Base-by-base conservation (phyloP, 2,329 filamentous ascomycete species). In the Fonsecaea erecta region DNA sequence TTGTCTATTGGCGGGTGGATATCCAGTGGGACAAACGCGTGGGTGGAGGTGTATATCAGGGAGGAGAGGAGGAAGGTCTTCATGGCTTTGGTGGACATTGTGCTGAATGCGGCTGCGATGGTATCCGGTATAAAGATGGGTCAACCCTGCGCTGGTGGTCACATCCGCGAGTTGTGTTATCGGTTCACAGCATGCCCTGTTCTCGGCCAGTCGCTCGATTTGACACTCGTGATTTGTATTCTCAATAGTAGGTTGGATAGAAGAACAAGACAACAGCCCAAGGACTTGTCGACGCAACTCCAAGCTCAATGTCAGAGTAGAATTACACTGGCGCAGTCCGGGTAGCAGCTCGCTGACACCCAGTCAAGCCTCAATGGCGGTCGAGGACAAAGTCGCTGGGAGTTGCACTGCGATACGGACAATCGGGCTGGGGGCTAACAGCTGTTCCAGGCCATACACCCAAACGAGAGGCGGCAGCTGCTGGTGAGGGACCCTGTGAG, bases 21-120 rank as follows among this genome's bases (percentile, higher is more conserved):
- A 43, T 65, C 48, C 16, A 66, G 21, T 6, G 63, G 65, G 28
- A 68, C 56, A 32, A 64, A 70, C 35, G 65, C 68, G 32, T 55
- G 43, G 24, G 66, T 51, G 16, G 53, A 54, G 40, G 53, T 52
- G 26, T 67, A 56, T 48, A 70, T 62, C 28, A 70, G 64, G 46
- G 66, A 60, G 21, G 62, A 60, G 40, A 70, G 52, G 51, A 70
- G 61, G 34, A 68, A 18, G 5, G 64, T 59, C 21, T 48, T 59
- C 18, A 55, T 34, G 3, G 57, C 30, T 9, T 40, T 28, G 6
- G 18, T 1, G 3, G 55, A 58, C 55, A 60, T 60, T 32, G 28
- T 60, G 46, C 43, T 24, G 43, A 12, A 14, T 5, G 21, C 11
- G 43, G 43, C 18, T 24, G 12, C 37, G n/a, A 18, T 43, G 37